Conservation (phyloP, 2,329 filamentous ascomycete species). For the Lecanicillium sp. region DNA sequence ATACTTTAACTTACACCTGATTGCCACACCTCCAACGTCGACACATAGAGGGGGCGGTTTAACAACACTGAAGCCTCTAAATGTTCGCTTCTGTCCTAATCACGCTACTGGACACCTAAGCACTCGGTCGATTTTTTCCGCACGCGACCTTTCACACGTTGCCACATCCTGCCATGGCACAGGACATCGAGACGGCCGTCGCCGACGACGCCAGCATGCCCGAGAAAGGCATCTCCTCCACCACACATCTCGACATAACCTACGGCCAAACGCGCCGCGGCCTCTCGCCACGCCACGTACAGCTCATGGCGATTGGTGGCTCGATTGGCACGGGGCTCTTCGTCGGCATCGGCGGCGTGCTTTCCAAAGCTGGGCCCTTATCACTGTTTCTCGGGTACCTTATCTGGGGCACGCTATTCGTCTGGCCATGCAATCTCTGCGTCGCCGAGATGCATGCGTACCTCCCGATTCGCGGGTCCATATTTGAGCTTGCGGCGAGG, state of each 20-base stretch:
- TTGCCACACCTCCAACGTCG: too few relatives aligned
- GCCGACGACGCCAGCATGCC: background rate
- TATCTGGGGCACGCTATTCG: slow-evolving; percentile 38
- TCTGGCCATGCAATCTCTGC: slow-evolving; percentile 39
- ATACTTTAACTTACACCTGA: too few relatives aligned
- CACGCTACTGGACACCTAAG: too few relatives aligned
- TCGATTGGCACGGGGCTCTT: slow-evolving; percentile 41
- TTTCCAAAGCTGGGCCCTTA: slow-evolving; percentile 36
- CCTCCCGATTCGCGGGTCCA: slow-evolving; percentile 47
- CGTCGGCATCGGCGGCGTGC: slow-evolving; percentile 38
- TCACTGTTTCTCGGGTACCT: slow-evolving; percentile 39
- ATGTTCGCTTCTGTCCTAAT: too few relatives aligned
- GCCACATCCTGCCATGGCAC: background rate
- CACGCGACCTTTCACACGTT: background rate
- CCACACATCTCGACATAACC: slow-evolving; percentile 13
- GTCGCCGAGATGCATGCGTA: slow-evolving; percentile 55
- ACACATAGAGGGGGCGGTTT: too few relatives aligned
- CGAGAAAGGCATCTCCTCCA: background rate
- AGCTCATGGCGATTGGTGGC: slow-evolving; percentile 44
- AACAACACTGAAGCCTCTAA: too few relatives aligned
- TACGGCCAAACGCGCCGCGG: slow-evolving; percentile 30
- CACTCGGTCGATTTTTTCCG: background rate
- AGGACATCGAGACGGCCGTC: background rate
- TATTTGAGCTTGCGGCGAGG: slow-evolving; percentile 48
- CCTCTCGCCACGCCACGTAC: slow-evolving; percentile 37